Base-by-base conservation (phyloP, 805 yeast species). In the Candida germanica region DNA sequence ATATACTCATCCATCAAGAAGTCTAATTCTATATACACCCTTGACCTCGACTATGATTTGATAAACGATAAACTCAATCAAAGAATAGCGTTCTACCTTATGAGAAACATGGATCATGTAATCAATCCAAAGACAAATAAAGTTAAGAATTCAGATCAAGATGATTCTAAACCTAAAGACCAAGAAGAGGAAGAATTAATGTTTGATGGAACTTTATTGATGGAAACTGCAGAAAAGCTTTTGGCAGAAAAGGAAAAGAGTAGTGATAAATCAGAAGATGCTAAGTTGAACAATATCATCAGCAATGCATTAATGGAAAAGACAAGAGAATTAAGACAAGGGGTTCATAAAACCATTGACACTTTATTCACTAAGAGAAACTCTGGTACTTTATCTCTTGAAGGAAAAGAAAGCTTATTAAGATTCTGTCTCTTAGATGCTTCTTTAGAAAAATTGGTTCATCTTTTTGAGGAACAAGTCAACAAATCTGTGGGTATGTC, bases 201-300 rank as follows among this genome's bases (percentile, higher is more conserved):
- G 56, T 82, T 80, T 54, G 91, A 83, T 59, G 93, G 91, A 5
- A 73, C 87, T 0, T 61, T 84, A 38, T 66, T 84, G 32, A 80
- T 87, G 49, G 82, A 81, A 54, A 75, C 87, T 2, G 91, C 89
- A 0, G 87, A 80, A 42, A 75, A 77, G 40, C 57, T 84, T 36
- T 57, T 84, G 36, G 75, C 51, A 21, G 64, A 61, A 33, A 55
- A 60, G 29, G 64, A 71, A 36, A 56, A 62, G 56, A 58, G 49
- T 53, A 61, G 48, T 56, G 59, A 53, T 28, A 61, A 54, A 26
- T 40, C 52, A 26, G 67, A 59, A 22, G 70, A 69, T 35, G 42
- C 53, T 19, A 63, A 66, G 39, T 50, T 67, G 14, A 73, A 72
- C 42, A 61, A 57, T 33, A 64, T 73, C 33, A 66, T 76, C 38